Base-by-base conservation (phyloP, 768 basidiomycete species). In the Rhodotorula babjevae region DNA sequence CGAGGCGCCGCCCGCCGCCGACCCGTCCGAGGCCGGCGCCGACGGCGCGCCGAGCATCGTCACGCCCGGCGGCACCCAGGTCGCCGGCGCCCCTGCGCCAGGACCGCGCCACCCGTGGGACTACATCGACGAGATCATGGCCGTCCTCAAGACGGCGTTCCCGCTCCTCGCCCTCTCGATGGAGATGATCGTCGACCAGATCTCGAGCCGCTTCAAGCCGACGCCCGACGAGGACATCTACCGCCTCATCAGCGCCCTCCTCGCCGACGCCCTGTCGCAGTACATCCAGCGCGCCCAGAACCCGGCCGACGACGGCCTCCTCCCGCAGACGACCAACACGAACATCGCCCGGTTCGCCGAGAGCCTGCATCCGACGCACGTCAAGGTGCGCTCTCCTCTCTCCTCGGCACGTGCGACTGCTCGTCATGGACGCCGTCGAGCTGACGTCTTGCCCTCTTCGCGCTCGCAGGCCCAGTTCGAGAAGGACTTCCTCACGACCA, bases 121-220 rank as follows among this genome's bases (percentile, higher is more conserved):
- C 65, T 86, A 90, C 77, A 88, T 96, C 14, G 96, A 99, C 31
- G 96, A 98, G 79, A 87, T 98, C 68, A 87, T 93, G 55, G 90
- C 93, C 79, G 88, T 92, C 50, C 84, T 98, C 77, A 98, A 99
- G 83, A 96, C 95, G 0, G 89, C 92, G 0, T 96, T 94, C 84
- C 96, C 96, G 0, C 85, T 99, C 14, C 85, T 99, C 49, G 91
- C 95, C 44, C 84, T 98, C 31, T 96, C 93, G 68, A 85, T 99
- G 85, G 96, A 99, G 82, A 94, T 92, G 25, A 90, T 97, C 86
- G 90, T 94, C 9, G 96, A 99, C 76, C 93, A 97, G 81, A 90
- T 99, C 74, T 85, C 87, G 31, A 86, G 88, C 69, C 87, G 93
- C 63, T 95, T 97, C 83, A 95, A 96, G 80, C 87, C 90, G 4